Conservation (phyloP, 2,329 filamentous ascomycete genomes). For the Colletotrichum brevisporum region DNA sequence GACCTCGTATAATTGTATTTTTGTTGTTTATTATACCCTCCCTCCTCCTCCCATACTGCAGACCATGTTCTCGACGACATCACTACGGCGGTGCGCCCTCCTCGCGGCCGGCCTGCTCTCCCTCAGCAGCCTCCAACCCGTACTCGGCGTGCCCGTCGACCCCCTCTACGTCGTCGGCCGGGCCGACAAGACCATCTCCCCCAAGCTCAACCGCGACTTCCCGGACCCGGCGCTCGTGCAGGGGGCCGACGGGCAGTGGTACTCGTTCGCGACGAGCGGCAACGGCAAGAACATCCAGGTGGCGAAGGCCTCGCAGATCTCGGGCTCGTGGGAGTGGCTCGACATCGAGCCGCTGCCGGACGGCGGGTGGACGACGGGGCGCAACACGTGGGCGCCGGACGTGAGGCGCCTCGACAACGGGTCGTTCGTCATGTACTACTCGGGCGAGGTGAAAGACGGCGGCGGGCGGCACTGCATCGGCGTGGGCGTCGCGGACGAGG, state of each 20-base stretch:
- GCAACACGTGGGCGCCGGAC: conserved; percentile 74
- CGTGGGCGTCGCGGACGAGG: conserved; percentile 61
- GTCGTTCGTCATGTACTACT: conserved; percentile 74
- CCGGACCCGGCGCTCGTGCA: conserved; percentile 68
- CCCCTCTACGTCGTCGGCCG: conserved; percentile 33
- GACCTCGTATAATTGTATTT: conserved; percentile 20
- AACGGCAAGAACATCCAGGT: conserved; percentile 67
- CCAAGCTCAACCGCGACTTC: conserved; percentile 60
- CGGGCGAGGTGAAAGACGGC: conserved; percentile 58
- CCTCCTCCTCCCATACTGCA: background rate
- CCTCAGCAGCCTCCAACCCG: conserved; percentile 16
- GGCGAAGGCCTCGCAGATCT: conserved; percentile 63
- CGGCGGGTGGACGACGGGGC: conserved; percentile 67
- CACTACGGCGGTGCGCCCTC: conserved; percentile 19
- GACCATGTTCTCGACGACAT: conserved; percentile 32
- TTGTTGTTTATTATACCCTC: conserved; percentile 22
- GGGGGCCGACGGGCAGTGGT: conserved; percentile 63
- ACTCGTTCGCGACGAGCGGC: conserved; percentile 70
- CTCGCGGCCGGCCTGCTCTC: conserved; percentile 29
- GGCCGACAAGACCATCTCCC: conserved; percentile 12
- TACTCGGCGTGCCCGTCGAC: conserved; percentile 18
- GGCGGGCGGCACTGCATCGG: conserved; percentile 70
- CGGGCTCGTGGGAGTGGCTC: conserved; percentile 61
- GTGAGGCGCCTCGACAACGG: conserved; percentile 64
- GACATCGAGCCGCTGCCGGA: conserved; percentile 69